Evolutionary conservation across 441 rosid species (phyloP).

Genomic region (Flueggea neowawraea): DNA sequence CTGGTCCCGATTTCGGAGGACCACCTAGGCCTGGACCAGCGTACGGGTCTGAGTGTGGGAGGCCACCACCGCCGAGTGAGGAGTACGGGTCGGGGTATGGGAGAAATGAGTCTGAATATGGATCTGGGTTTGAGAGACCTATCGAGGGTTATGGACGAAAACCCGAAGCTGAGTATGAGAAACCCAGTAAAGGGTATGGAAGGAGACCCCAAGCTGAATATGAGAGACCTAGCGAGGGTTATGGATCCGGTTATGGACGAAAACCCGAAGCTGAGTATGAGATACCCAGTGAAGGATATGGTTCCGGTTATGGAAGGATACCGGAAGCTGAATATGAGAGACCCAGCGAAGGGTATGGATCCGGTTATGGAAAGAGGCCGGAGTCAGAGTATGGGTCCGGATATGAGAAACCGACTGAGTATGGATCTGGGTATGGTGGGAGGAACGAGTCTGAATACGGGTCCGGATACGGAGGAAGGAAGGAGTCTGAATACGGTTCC

Average conservation of each 20-base stretch:
- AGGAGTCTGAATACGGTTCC: no score
- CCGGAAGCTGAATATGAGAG: no score
- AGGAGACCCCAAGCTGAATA: constrained; percentile 3
- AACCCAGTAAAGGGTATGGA: neutral
- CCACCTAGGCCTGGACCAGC: constrained; percentile 30
- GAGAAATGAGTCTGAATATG: no score
- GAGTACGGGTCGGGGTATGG: constrained; percentile 29
- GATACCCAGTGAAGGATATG: no score
- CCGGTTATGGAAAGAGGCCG: no score
- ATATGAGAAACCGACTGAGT: no score
- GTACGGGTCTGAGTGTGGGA: constrained; percentile 10
- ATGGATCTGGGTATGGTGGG: constrained; percentile 34
- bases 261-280: no score
- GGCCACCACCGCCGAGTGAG: constrained; percentile 14
- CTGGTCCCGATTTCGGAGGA: no score
- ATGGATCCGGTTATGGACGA: constrained; percentile 1
- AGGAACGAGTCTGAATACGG: no score
- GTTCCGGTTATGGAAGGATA: no score
- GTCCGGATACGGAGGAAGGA: no score
- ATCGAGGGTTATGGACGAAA: neutral
- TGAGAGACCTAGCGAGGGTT: neutral
- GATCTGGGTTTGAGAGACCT: constrained; percentile 5
- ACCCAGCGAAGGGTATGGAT: neutral
- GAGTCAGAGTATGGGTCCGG: neutral
- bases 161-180: no score